phyloP scores from a whole-genome alignment of 1,284 basidiomycete species.

The Paramarasmius palmivorus region DNA sequence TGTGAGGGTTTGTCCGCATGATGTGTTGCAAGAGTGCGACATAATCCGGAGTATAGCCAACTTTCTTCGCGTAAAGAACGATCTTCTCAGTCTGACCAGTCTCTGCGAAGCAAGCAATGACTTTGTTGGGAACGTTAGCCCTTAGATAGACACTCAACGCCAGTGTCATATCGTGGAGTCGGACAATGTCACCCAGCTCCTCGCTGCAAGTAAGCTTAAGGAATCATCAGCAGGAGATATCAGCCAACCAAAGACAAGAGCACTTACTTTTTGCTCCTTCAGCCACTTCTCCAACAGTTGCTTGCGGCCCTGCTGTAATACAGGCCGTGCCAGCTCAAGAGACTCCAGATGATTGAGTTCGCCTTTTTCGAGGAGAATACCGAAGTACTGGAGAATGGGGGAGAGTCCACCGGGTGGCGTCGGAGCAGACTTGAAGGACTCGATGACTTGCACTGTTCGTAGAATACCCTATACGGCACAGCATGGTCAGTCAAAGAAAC shows the following conservation, averaged over 20 bases:
- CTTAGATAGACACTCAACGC: slow-evolving; percentile 98
- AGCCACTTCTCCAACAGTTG: slow-evolving; percentile 99
- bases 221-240: neutral
- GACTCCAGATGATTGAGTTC: slow-evolving; percentile 98
- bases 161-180: slow-evolving; percentile 94
- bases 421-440: slow-evolving; percentile 96
- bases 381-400: slow-evolving; percentile 98
- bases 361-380: slow-evolving; percentile 96
- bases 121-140: slow-evolving; percentile 98
- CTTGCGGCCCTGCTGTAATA: slow-evolving; percentile 95
- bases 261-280: slow-evolving; percentile 95
- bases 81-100: slow-evolving; percentile 99
- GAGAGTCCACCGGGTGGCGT: slow-evolving; percentile 89
- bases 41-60: slow-evolving; percentile 94
- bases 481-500: slow-evolving; percentile 15
- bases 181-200: slow-evolving; percentile 97
- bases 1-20: slow-evolving; percentile 96
- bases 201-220: slow-evolving; percentile 93
- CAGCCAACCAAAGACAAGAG: neutral
- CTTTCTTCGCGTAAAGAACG: slow-evolving; percentile 96
- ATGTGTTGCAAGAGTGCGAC: slow-evolving; percentile 95
- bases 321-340: slow-evolving; percentile 94
- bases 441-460: slow-evolving; percentile 94
- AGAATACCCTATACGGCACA: slow-evolving; percentile 75
- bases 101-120: slow-evolving; percentile 98